phyloP scores from a whole-genome alignment of 1,284 basidiomycete species.

The Trametes polyzona region DNA sequence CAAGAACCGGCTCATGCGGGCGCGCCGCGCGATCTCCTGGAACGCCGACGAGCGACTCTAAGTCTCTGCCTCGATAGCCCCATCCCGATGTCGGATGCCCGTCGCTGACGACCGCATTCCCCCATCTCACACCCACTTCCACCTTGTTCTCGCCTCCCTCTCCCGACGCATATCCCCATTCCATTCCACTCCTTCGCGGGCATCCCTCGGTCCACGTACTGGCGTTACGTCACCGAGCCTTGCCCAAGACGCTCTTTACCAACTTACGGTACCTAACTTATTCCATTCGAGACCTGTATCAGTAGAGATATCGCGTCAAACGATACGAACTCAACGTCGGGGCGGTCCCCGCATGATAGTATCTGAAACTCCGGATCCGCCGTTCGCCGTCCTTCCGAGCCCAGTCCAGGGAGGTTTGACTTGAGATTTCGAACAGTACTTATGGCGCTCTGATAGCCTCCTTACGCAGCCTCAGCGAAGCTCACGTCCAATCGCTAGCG shows the following conservation, averaged over 20 bases:
- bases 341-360: not conserved
- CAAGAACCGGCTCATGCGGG: conserved; percentile 1
- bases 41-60: not conserved
- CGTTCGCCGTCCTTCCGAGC: no score
- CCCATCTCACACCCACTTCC: not conserved
- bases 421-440: no score
- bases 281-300: not conserved
- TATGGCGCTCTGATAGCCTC: no score
- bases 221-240: not conserved
- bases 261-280: not conserved
- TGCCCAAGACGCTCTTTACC: not conserved
- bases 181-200: not conserved
- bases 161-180: no score
- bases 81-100: no score
- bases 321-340: not conserved
- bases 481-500: no score
- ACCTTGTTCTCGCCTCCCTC: not conserved
- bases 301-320: not conserved
- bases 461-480: no score
- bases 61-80: no score
- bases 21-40: not conserved
- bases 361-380: no score
- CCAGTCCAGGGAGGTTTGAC: no score
- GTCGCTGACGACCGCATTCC: no score
- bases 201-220: not conserved